Evolutionary conservation across 306 rosid species (phyloP).

Genomic region (Senna siamea): DNA sequence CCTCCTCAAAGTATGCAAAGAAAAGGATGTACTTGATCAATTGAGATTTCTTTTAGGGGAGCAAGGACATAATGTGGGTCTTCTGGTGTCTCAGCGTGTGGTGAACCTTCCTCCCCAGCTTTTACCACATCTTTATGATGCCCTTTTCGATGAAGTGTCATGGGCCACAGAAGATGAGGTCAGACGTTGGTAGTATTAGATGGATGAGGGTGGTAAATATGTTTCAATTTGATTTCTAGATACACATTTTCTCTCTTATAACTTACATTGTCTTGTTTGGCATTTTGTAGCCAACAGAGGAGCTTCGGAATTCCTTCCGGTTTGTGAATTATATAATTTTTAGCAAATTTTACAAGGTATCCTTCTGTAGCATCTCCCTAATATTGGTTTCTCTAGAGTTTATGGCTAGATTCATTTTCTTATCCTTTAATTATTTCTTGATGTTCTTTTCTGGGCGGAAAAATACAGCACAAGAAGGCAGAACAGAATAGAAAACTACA

Average conservation of each 20-base stretch:
- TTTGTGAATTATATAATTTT: slow-evolving; percentile 61
- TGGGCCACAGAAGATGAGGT: slow-evolving; percentile 99
- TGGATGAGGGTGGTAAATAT: slow-evolving; percentile 36
- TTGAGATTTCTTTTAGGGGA: slow-evolving; percentile 64
- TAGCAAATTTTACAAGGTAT: slow-evolving; percentile 76
- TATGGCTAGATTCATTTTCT: slow-evolving; percentile 15
- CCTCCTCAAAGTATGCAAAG: slow-evolving; percentile 59
- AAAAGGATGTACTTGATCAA: slow-evolving; percentile 45
- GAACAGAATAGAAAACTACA: slow-evolving; percentile 47
- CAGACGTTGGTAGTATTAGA: slow-evolving; percentile 44
- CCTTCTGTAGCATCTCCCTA: slow-evolving; percentile 33
- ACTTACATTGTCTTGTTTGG: slow-evolving; percentile 39
- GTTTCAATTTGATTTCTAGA: slow-evolving; percentile 4
- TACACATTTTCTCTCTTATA: slow-evolving; percentile 18
- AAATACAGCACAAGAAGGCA: slow-evolving; percentile 58
- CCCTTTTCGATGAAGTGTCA: slow-evolving; percentile 81
- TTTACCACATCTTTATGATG: slow-evolving; percentile 81
- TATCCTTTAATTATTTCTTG: slow-evolving; percentile 3
- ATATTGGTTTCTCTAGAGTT: slow-evolving; percentile 18
- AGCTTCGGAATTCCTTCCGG: slow-evolving; percentile 68
- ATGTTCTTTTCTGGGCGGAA: slow-evolving; percentile 24
- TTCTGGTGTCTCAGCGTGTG: slow-evolving; percentile 78
- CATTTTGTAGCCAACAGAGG: slow-evolving; percentile 72
- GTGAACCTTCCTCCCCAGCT: slow-evolving; percentile 86
- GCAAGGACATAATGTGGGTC: slow-evolving; percentile 60